Evolutionary conservation across 805 yeast genomes (phyloP), one percentile per base, ranked within the genome.

Genomic region (Pachysolen tannophilus): DNA sequence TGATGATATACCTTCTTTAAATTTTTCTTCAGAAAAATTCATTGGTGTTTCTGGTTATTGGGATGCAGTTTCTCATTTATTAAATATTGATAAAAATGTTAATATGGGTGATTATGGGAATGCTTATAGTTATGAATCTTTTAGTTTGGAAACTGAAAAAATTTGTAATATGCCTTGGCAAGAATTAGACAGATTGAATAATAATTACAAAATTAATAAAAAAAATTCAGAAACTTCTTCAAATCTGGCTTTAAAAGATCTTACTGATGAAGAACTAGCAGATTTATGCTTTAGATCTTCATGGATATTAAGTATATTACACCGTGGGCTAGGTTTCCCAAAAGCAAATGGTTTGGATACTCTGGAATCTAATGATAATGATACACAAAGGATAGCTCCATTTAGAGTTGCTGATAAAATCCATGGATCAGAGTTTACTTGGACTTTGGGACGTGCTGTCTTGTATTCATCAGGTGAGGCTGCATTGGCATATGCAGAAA

Each of bases 361-460:
- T 10, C 4, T 16, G 14, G 14, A 4, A n/a, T n/a, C 20, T 14
- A 5, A 41, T 40, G 8, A 52, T 51, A 43, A 56, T 61, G 21
- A 56, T 67, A 2, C 59, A 75, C 29, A 61, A 60, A 30, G 58
- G 75, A 13, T 67, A 49, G 65, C 80, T 25, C 80, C 88, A 0
- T 87, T 92, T 57, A 86, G 82, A 56, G 81, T 94, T 41, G 87
- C 92, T 0, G 78, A 80, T 37, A 68, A 78, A 13, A 75, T 92
- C 21, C 71, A 84, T 40, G 96, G 94, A 2, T 74, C 77, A 4
- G 98, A 92, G 45, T 62, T 92, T 13, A 82, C 96, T 0, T 92
- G 99, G 99, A 90, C 97, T 0, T 54, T 92, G 24, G 99, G 98
- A 20, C 67, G 50, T 50, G 86, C 86, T 2, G 51, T 79, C 8